Evolutionary conservation across 352 stramenopile species (phyloP), one percentile per base, ranked within the genome.

Genomic region (Halophytophthora polymorphica): DNA sequence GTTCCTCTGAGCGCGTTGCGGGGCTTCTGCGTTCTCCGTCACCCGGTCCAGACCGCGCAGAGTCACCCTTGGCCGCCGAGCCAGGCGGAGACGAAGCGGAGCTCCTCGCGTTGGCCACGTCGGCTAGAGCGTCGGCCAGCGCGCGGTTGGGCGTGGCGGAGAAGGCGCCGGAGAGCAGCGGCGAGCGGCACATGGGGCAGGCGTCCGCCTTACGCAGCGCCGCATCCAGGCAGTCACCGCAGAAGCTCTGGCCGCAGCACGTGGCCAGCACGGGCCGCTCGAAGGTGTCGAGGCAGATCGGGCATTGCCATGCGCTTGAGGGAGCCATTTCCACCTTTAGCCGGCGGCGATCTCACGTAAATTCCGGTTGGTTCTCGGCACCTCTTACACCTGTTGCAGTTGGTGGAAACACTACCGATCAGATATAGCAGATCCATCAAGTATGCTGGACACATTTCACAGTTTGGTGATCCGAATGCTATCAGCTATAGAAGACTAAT

Each of bases 181-280:
- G 70, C 35, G 64, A 66, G 49, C 75, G 69, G 37, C 75, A 86
- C 69, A 83, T 73, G 40, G 75, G 75, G 28, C 75, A 86, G 18
- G 72, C 70, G 39, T 86, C 72, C 5, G 50, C 50, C 28, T 62
- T 66, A 1, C 44, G 39, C 7, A 86, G 70, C 25, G 67, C 64
- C 2, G 53, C 64, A 17, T 82, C 63, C n/a, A 86, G 62, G 56
- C 75, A 86, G 36, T 35, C 52, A 22, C 65, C 56, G 31, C 75
- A 86, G 70, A 86, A 86, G 64, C 75, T 86, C 47, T 84, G 75
- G 10, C 75, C 75, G 61, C 75, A 86, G 50, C 75, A 86, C 8
- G 72, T 81, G 25, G 66, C 64, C 21, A 86, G 68, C 58, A 83
- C 68, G 11, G 75, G 75, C 25, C 58, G 46, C 50, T 51, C 29